Base-by-base conservation (phyloP, 2,329 filamentous ascomycete species). In the Epichloe festucae region DNA sequence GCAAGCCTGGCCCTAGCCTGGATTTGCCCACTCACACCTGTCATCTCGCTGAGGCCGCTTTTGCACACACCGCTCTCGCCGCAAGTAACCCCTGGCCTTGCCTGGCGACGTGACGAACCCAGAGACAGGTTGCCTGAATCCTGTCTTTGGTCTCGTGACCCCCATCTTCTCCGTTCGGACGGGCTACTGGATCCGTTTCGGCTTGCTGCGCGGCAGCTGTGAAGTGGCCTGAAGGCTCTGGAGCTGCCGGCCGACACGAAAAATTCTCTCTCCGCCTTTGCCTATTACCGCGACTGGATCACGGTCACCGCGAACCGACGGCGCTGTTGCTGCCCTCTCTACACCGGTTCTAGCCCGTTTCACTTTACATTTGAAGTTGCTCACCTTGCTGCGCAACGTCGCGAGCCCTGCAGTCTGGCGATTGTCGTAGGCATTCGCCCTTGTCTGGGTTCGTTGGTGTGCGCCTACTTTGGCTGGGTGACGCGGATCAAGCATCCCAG, bases 241-340 rank as follows among this genome's bases (percentile, higher is more conserved):
- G 49, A 40, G 52, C 48, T 54, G 53, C 56, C 55, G 56, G 56
- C 54, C 53, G 57, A 56, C 54, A 60, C 60, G 61, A 67, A 66
- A 66, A 62, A 63, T 65, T 67, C 62, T 63, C 56, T 57, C 57
- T 46, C 61, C 56, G 50, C 56, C n/a, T 19, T 21, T 58, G 57
- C 55, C 54, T 58, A 17, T 17, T 17, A 17, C 27, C 50, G 49
- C 52, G 27, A 53, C 57, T 53, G 53, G 54, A 52, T 47, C 46
- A 52, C 54, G 56, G 56, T 54, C 53, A 54, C 53, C 50, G 53
- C 55, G 57, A 51, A 35, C 41, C 34, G 44, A 51, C 50, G 38
- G 43, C 49, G 49, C 46, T 23, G 35, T 48, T 19, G 31, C 31
- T 47, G 5, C 27, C 23, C 50, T 35, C 48, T 17, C 43, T 38